These are phyloP conservation scores for Mycena venus DNA, from an alignment of 768 basidiomycete species.

Conservation along the genomic window DNA sequence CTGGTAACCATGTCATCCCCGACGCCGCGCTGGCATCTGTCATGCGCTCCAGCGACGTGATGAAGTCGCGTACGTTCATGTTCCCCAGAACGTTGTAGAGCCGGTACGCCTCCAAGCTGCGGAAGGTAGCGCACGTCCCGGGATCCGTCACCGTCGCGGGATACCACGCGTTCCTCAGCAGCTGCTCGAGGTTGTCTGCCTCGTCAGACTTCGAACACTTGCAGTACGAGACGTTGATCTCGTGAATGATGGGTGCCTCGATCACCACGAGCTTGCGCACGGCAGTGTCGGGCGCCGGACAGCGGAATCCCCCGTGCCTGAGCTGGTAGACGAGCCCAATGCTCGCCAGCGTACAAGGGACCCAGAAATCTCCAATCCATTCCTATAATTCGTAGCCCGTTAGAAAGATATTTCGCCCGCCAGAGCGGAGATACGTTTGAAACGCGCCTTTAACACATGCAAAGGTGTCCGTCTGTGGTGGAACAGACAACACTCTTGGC, in stretches of 20 bases:
- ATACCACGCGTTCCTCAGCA: conserved; percentile 13
- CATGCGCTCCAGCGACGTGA: not conserved
- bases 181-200: conserved; percentile 4
- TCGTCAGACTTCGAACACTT: not conserved
- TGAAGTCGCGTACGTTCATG: conserved; percentile 13
- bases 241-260: conserved; percentile 23
- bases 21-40: not conserved
- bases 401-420: too few relatives aligned
- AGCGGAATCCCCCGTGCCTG: conserved; percentile 25
- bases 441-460: too few relatives aligned
- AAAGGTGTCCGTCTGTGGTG: not conserved
- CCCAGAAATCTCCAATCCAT: not conserved
- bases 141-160: conserved; percentile 29
- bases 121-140: conserved; percentile 24
- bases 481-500: not conserved
- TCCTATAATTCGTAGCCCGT: too few relatives aligned
- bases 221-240: conserved; percentile 18
- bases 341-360: not conserved
- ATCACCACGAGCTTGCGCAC: conserved; percentile 13
- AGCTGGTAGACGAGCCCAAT: conserved; percentile 12
- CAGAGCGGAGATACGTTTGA: too few relatives aligned
- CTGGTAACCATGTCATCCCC: not conserved
- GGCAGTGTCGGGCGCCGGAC: not conserved
- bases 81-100: conserved; percentile 27
- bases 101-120: conserved; percentile 20